A percentile compares a stretch with the other conserved stretches of the same genome.
phyloP scores from a whole-genome alignment of 2,329 filamentous ascomycete species.

The Capronia americana region DNA sequence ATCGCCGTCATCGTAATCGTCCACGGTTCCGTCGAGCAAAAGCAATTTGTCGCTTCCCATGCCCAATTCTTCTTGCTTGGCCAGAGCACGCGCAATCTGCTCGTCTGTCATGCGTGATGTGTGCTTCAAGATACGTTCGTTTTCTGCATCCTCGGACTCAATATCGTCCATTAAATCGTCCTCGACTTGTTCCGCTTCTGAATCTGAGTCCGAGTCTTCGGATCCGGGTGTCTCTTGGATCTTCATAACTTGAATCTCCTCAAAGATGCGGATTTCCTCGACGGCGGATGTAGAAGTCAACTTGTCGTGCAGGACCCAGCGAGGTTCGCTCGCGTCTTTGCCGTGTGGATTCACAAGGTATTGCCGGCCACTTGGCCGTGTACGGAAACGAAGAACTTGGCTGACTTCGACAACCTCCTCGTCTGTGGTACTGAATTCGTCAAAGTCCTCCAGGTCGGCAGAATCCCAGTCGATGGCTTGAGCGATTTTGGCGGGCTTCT shows the following conservation, averaged over 20 bases:
- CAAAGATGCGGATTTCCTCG: conserved; percentile 45
- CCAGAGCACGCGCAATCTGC: conserved; percentile 65
- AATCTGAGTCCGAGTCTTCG: conserved; percentile 41
- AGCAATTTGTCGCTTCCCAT: conserved; percentile 65
- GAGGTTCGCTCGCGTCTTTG: conserved; percentile 54
- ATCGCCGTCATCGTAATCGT: conserved; percentile 33
- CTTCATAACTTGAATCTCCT: conserved; percentile 44
- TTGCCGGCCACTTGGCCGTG: conserved; percentile 53
- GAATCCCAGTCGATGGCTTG: conserved; percentile 50
- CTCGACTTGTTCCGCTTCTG: conserved; percentile 42
- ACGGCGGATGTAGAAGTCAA: conserved; percentile 43
- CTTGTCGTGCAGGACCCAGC: conserved; percentile 53
- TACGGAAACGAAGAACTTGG: conserved; percentile 54
- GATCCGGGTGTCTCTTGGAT: conserved; percentile 39
- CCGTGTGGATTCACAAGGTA: conserved; percentile 60
- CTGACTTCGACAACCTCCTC: conserved; percentile 53
- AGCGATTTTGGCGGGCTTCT: conserved; percentile 10
- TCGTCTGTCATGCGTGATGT: conserved; percentile 61
- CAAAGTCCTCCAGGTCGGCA: conserved; percentile 55
- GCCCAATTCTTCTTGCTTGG: conserved; percentile 69
- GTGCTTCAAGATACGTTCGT: conserved; percentile 47
- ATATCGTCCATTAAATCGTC: conserved; percentile 48
- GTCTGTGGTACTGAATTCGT: conserved; percentile 57
- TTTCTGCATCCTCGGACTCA: conserved; percentile 48
- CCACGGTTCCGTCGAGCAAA: conserved; percentile 60